A percentile compares a stretch with the other conserved stretches of the same genome.
Evolutionary conservation across 2,329 filamentous ascomycete species (phyloP).

Genomic region (Capronia epimyces): DNA sequence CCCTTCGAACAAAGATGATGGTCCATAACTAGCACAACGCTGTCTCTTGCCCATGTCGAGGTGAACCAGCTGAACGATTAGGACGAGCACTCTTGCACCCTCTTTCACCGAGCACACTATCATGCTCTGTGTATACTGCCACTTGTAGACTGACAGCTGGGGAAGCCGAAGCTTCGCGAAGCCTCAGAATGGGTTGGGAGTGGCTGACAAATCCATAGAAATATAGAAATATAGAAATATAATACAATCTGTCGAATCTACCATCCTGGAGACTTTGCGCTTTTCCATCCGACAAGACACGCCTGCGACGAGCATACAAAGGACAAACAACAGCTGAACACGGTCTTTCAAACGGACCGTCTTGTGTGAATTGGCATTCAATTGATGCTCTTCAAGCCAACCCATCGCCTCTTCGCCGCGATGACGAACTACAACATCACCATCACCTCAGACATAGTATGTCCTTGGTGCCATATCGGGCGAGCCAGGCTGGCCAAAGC

Average conservation of each 20-base stretch:
- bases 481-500: conserved; percentile 68
- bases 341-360: neutral
- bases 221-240: too few relatives aligned
- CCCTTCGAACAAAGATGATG: too few relatives aligned
- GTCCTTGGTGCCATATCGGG: conserved; percentile 68
- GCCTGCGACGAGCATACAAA: neutral
- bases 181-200: neutral
- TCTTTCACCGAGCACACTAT: too few relatives aligned
- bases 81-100: too few relatives aligned
- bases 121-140: too few relatives aligned
- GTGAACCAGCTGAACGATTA: too few relatives aligned
- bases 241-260: too few relatives aligned
- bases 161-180: neutral
- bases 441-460: conserved; percentile 75
- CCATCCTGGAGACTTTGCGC: neutral
- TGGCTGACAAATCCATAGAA: neutral
- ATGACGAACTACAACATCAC: conserved; percentile 75
- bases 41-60: too few relatives aligned
- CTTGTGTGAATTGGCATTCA: neutral
- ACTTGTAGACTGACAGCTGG: too few relatives aligned
- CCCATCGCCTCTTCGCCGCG: conserved; percentile 5
- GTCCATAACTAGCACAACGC: too few relatives aligned
- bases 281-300: neutral
- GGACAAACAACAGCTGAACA: neutral
- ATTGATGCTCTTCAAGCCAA: conserved; percentile 16